Evolutionary conservation across 805 yeast species (phyloP).

Genomic region (Metschnikowia picachoensis): DNA sequence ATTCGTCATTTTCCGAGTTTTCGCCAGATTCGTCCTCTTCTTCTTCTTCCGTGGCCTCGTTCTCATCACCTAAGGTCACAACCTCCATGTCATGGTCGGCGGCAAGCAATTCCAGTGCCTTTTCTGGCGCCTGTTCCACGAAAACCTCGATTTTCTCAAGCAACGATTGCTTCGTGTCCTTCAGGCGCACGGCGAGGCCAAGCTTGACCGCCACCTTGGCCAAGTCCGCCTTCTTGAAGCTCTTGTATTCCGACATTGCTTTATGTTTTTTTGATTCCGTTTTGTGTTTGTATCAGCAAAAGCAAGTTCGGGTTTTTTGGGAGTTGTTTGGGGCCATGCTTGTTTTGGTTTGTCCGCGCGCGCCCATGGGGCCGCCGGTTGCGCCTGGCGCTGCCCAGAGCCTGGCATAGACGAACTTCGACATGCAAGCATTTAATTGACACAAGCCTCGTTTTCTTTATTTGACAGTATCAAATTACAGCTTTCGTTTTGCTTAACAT

Average conservation of each 20-base stretch:
- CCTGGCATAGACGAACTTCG: no score
- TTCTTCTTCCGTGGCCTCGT: constrained; percentile 21
- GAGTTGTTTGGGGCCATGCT: constrained; percentile 2
- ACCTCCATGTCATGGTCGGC: constrained; percentile 25
- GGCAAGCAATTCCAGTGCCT: constrained; percentile 21
- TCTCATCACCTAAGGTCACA: constrained; percentile 34
- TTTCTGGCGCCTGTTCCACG: constrained; percentile 25
- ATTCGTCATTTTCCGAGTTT: constrained; percentile 18
- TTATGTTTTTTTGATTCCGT: not conserved
- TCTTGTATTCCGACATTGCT: constrained; percentile 32
- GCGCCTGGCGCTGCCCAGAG: not conserved
- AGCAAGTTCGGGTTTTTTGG: constrained; percentile 1
- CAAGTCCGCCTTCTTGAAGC: constrained; percentile 40
- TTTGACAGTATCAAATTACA: no score
- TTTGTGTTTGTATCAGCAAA: constrained; percentile 1
- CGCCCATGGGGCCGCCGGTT: not conserved
- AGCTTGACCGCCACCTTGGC: constrained; percentile 32
- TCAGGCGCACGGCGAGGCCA: constrained; percentile 31
- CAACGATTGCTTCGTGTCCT: constrained; percentile 41
- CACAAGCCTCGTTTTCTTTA: no score
- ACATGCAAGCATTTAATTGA: no score
- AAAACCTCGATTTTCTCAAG: constrained; percentile 35
- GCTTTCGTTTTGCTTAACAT: no score
- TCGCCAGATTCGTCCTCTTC: constrained; percentile 8
- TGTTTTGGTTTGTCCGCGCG: constrained; percentile 10